Base-by-base conservation (phyloP, 768 basidiomycete species). In the Hericium coralloides region DNA sequence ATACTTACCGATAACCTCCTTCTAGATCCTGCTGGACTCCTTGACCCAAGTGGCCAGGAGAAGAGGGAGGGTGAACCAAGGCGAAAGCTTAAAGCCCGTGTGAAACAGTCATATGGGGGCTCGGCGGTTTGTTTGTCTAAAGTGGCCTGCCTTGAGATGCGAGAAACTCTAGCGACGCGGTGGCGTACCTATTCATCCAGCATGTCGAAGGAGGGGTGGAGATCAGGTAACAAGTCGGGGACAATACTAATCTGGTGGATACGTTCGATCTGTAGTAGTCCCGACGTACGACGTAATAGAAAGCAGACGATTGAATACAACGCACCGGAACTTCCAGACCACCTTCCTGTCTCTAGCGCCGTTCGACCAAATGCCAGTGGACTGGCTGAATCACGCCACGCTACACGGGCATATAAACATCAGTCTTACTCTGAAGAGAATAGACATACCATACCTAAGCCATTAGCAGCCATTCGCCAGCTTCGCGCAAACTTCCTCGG, bases 171-270 rank as follows among this genome's bases (percentile, higher is more conserved):
- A 41, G n/a, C 4, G 10, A 3, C 39, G n/a, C 14, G n/a, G n/a
- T 3, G n/a, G 65, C 75, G 53, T 55, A 87, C 90, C 76, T 89
- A 85, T 58, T 82, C 76, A 0, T 90, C 83, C 5, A 75, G 63
- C 12, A 93, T 72, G 65, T 95, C 91, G 39, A 92, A 65, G 17
- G 82, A 80, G 0, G 92, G 91, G 52, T 78, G 80, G 8, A 95
- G 66, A 38, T 73, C 73, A 0, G 89, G 82, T 17, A 98, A 68
- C 12, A 95, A 72, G 66, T 99, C 95, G 0, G 95, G 95, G 2
- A 97, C 76, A 57, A 98, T 84, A 52, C 85, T 73, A 91, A 97
- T 92, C 72, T 94, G 90, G 63, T 92, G 78, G 49, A 98, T 66
- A 66, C 95, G 87, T 67, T 97, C 90, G 92, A 97, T 97, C 88